Percentiles rank a stretch among this genome's conserved stretches.
phyloP scores from a whole-genome alignment of 1,284 basidiomycete species.

The Ustilago nuda region DNA sequence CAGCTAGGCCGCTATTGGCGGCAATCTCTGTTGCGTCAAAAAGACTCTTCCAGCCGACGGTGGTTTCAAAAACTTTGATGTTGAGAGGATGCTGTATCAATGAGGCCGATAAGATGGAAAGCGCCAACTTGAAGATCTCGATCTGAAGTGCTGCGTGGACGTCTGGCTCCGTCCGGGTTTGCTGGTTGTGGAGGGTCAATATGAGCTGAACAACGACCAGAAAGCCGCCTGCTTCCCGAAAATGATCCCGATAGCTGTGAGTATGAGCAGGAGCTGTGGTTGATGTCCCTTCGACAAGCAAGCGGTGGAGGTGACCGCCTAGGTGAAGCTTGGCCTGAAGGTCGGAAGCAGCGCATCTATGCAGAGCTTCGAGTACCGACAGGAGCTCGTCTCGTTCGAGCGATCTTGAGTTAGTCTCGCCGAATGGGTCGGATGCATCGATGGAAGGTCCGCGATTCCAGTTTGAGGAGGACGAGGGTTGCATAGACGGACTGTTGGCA shows the following conservation, averaged over 20 bases:
- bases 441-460: neutral
- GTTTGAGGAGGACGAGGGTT: constrained; percentile 12
- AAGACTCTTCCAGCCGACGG: constrained; percentile 58
- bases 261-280: constrained; percentile 15
- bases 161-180: neutral
- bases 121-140: constrained; percentile 56
- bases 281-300: constrained; percentile 44
- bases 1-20: constrained; percentile 8
- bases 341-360: constrained; percentile 33
- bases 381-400: constrained; percentile 42
- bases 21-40: constrained; percentile 34
- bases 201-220: constrained; percentile 61
- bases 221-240: constrained; percentile 60
- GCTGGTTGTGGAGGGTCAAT: constrained; percentile 39
- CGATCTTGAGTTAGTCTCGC: constrained; percentile 11
- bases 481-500: constrained; percentile 22
- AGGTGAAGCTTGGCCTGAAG: constrained; percentile 52
- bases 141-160: constrained; percentile 26
- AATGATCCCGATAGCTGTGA: constrained; percentile 44
- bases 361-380: constrained; percentile 43
- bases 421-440: constrained; percentile 15
- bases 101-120: constrained; percentile 57
- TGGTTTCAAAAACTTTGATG: constrained; percentile 47
- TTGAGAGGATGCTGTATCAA: constrained; percentile 53
- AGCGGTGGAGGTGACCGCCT: constrained; percentile 49